A percentile compares a stretch with the other conserved stretches of the same genome.
Conservation (phyloP, 2,329 filamentous ascomycete genomes). For the Fusarium compactum region DNA sequence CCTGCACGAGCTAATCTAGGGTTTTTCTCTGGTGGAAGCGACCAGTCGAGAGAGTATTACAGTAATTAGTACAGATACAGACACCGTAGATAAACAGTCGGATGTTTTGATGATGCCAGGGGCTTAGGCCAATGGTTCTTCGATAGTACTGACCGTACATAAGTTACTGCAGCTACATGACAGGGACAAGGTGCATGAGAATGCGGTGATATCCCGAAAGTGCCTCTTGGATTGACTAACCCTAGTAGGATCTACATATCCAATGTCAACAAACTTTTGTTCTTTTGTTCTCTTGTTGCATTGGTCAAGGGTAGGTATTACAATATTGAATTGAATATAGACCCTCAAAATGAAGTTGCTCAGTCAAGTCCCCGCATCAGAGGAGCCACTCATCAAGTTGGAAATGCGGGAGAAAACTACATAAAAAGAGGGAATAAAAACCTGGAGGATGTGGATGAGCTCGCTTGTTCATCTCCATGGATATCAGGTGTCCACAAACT, state of each 20-base stretch:
- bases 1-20: constrained; percentile 30
- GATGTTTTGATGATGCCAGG: constrained; percentile 35
- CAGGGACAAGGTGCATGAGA: constrained; percentile 24
- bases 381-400: background rate
- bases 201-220: constrained; percentile 17
- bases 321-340: background rate
- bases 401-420: constrained; percentile 23
- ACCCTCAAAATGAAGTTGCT: background rate
- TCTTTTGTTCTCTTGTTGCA: background rate
- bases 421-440: constrained; percentile 16
- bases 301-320: background rate
- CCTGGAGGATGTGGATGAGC: constrained; percentile 11
- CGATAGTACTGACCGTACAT: constrained; percentile 1
- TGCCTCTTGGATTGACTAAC: background rate
- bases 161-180: background rate
- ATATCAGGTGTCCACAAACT: constrained; percentile 37
- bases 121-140: constrained; percentile 46
- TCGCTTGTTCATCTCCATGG: constrained; percentile 13
- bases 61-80: background rate
- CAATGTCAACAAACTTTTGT: background rate
- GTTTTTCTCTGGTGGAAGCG: constrained; percentile 3
- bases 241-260: constrained; percentile 1
- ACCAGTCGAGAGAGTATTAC: background rate
- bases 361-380: constrained; percentile 4
- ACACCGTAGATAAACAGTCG: constrained; percentile 7